Evolutionary conservation across 148 eudicot genomes (phyloP).

Genomic region (Rheum nobile): DNA sequence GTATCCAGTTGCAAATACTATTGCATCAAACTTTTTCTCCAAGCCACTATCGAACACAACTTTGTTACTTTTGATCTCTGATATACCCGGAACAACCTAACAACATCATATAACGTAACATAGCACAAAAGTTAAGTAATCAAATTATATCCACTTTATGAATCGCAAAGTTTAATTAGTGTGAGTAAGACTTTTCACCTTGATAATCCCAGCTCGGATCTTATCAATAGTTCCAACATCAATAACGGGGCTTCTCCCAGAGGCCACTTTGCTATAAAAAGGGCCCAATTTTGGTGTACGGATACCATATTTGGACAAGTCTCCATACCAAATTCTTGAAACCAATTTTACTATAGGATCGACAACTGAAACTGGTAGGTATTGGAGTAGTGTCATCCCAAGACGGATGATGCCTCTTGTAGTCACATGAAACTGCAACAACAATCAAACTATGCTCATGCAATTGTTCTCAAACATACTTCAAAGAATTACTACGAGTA

Average conservation of each 20-base stretch:
- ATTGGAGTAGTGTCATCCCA: constrained; percentile 20
- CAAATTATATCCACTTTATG: no score
- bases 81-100: constrained; percentile 24
- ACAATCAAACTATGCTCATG: background rate
- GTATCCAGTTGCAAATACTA: constrained; percentile 28
- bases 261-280: constrained; percentile 14
- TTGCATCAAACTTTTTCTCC: constrained; percentile 21
- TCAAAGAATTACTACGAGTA: background rate
- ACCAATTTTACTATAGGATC: constrained; percentile 13
- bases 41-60: constrained; percentile 15
- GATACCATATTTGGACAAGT: constrained; percentile 23
- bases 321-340: constrained; percentile 10
- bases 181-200: constrained; percentile 12
- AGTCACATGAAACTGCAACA: constrained; percentile 24
- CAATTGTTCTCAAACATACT: background rate
- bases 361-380: constrained; percentile 11
- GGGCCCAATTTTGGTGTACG: constrained; percentile 22
- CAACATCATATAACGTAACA: background rate
- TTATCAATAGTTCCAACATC: constrained; percentile 26
- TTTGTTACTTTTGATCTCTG: constrained; percentile 8
- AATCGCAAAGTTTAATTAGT: background rate
- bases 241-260: constrained; percentile 19
- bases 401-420: constrained; percentile 11
- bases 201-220: constrained; percentile 14
- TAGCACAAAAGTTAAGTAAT: no score